Base-by-base conservation (phyloP, 148 eudicot species). In the Cornus florida region DNA sequence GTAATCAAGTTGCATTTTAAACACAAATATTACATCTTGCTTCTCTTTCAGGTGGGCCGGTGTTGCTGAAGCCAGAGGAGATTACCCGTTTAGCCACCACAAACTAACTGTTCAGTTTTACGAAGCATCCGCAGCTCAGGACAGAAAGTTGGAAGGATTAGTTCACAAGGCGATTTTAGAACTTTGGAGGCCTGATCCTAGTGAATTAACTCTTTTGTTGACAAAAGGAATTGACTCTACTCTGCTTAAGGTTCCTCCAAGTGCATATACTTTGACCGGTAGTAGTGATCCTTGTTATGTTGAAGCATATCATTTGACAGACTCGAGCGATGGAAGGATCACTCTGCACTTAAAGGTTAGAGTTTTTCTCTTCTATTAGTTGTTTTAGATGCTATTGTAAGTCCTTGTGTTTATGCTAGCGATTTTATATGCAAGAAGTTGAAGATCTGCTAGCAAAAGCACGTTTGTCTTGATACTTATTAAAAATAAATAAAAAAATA, bases 261-360 rank as follows among this genome's bases (percentile, higher is more conserved):
- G 87, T 84, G 94, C 99, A 75, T 82, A 67, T 74, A 81, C 98
- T 71, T 88, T 96, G 85, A 88, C 92, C 56, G 99, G 97, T 67
- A 93, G 99, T 84, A 96, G 99, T 53, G 99, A 96, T 88, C 98
- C 98, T 77, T 96, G 98, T 82, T 96, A 93, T 82, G 93, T 92
- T 64, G 99, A 96, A 90, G 99, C 92, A 59, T 96, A 93, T 89
- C 98, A 93, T 86, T 89, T 96, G 87, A 83, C 98, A 71, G 99
- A 96, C 87, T 94, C 98, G 69, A 90, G 84, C 84, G 99, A 96
- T 87, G 99, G 98, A 76, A 90, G 93, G 85, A 89, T 96, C 81
- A 93, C 95, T 75, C 86, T 96, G 80, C 99, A 96, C 81, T 82
- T 96, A 72, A 93, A 95, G 97, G 99, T 93, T 78, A 48, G 65